Percentiles rank a stretch among this genome's conserved stretches.
Conservation (phyloP, 176 grass and related monocot species). For the Zoysia japonica region DNA sequence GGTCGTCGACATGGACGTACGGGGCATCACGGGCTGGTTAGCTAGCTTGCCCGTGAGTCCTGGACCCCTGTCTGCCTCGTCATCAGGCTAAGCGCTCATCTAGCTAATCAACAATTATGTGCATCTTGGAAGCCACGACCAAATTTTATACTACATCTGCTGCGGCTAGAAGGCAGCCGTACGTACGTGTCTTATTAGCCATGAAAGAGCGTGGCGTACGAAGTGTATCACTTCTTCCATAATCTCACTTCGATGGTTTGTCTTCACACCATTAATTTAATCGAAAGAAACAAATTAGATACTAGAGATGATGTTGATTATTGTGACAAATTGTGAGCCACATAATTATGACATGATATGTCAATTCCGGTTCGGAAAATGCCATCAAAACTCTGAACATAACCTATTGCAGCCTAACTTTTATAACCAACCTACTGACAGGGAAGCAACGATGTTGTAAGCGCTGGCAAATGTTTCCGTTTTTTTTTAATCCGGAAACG, state of each 20-base stretch:
- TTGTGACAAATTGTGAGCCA: not conserved
- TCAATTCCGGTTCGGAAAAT: not conserved
- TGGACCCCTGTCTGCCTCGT: slow-evolving; percentile 57
- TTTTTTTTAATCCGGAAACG: not conserved
- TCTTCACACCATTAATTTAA: slow-evolving; percentile 2
- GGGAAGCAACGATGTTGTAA: not conserved
- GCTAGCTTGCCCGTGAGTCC: slow-evolving; percentile 54
- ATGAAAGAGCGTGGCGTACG: not conserved
- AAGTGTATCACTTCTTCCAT: not conserved
- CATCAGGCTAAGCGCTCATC: slow-evolving; percentile 11
- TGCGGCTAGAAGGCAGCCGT: not conserved
- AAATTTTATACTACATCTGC: too few relatives aligned
- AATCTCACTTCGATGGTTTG: not conserved
- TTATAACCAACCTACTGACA: not conserved
- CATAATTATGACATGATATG: not conserved
- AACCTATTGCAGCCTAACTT: not conserved
- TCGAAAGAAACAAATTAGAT: too few relatives aligned
- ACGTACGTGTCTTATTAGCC: slow-evolving; percentile 1
- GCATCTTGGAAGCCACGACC: slow-evolving; percentile 28
- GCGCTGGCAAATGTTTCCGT: not conserved
- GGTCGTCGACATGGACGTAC: slow-evolving; percentile 25
- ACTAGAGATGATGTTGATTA: not conserved
- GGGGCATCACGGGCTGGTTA: slow-evolving; percentile 38
- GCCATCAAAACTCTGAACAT: not conserved
- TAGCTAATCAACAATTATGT: slow-evolving; percentile 12